A percentile compares a stretch with the other conserved stretches of the same genome.
Evolutionary conservation across 805 yeast genomes (phyloP).

Genomic region (Pichia phayaonensis): DNA sequence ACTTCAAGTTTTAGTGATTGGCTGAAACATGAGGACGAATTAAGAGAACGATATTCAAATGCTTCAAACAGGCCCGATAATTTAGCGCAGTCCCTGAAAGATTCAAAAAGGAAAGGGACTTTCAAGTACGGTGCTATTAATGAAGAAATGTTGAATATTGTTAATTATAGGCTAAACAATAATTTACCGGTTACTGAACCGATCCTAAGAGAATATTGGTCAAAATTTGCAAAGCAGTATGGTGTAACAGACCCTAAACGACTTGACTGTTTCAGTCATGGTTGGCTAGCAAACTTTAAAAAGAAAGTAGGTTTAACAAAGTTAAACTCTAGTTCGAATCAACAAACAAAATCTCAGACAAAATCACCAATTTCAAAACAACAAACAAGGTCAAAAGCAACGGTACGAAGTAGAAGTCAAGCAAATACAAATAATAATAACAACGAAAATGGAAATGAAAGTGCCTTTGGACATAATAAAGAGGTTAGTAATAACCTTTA

Average conservation of each 20-base stretch:
- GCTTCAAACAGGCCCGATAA: conserved; percentile 20
- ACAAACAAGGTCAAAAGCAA: background rate
- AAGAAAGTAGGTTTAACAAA: conserved; percentile 38
- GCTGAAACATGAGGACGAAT: conserved; percentile 46
- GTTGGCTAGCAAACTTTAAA: conserved; percentile 57
- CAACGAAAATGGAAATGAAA: background rate
- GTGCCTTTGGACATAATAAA: background rate
- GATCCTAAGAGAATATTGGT: conserved; percentile 49
- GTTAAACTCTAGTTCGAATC: background rate
- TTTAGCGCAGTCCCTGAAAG: conserved; percentile 18
- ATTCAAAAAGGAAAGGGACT: conserved; percentile 38
- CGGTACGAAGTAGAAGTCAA: background rate
- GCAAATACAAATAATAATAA: background rate
- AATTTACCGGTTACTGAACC: conserved; percentile 48
- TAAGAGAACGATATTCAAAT: conserved; percentile 37
- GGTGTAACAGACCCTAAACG: conserved; percentile 59
- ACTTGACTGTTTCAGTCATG: conserved; percentile 47
- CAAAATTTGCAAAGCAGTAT: conserved; percentile 42
- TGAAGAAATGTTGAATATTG: conserved; percentile 50
- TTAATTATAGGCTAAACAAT: conserved; percentile 35
- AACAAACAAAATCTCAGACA: background rate
- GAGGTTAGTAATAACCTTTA: background rate
- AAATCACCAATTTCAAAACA: background rate
- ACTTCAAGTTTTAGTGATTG: conserved; percentile 56
- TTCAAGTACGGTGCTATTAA: conserved; percentile 53